phyloP scores from a whole-genome alignment of 2,329 filamentous ascomycete species.

The Claviceps quebecensis region DNA sequence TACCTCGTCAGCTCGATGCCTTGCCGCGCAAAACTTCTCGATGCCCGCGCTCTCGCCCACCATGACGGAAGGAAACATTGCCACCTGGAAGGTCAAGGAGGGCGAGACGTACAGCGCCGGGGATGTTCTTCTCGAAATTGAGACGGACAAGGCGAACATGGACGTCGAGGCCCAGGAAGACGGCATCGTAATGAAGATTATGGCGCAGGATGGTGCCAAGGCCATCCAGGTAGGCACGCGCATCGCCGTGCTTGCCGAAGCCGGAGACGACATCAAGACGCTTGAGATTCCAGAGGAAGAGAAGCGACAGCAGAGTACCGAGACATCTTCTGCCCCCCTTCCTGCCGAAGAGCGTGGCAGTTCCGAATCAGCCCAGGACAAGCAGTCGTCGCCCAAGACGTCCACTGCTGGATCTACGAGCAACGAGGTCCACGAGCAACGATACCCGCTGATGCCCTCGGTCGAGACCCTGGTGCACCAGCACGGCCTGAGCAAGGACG shows the following conservation, averaged over 20 bases:
- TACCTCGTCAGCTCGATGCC: constrained; percentile 44
- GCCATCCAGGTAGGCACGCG: constrained; percentile 62
- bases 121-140: constrained; percentile 81
- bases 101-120: constrained; percentile 70
- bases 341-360: constrained; percentile 13
- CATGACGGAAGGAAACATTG: constrained; percentile 88
- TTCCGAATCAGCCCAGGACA: constrained; percentile 2
- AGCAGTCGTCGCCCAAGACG: constrained; percentile 36
- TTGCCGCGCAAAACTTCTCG: constrained; percentile 72
- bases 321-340: neutral
- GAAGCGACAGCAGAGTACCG: constrained; percentile 13
- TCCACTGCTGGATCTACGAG: constrained; percentile 22
- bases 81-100: constrained; percentile 75
- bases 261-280: constrained; percentile 61
- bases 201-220: constrained; percentile 59
- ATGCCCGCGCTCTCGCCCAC: constrained; percentile 88
- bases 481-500: constrained; percentile 61
- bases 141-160: constrained; percentile 91
- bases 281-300: constrained; percentile 66
- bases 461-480: constrained; percentile 69
- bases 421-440: constrained; percentile 46
- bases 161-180: constrained; percentile 89
- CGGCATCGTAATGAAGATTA: constrained; percentile 73
- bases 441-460: constrained; percentile 66
- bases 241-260: constrained; percentile 72